Base-by-base conservation (phyloP, 108 stramenopile species). In the Discostella stelligeroides region DNA sequence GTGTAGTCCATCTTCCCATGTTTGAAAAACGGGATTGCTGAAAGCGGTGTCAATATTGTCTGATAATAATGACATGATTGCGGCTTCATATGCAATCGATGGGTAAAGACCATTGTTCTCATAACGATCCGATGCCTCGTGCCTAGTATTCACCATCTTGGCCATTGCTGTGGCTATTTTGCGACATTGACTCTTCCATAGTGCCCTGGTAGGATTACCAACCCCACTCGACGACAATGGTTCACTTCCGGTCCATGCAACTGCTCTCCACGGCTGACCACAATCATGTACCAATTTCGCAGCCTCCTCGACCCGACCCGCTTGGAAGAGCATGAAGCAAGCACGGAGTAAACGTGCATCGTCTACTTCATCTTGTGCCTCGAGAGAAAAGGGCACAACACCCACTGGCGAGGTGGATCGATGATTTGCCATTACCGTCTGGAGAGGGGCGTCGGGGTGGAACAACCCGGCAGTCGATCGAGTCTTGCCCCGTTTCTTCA, bases 161-260 rank as follows among this genome's bases (percentile, higher is more conserved):
- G 76, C 70, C 72, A 83, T 63, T 58, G 74, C 85, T 83, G 48
- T 37, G 13, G 57, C 28, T 38, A 79, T 61, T 40, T 60, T 41
- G 39, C 92, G 86, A 21, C 81, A 71, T 41, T 78, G 72, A 4
- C 75, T 77, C 68, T 91, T 89, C 92, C 92, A 94, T 46, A 91
- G 55, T 23, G 80, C 63, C 14, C 92, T 72, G 58, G 79, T 56
- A 9, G 85, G 85, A 73, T 94, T 91, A 2, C 92, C 92, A 45
- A 15, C 57, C 27, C 58, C 64, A 57, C 57, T 61, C 1, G 28
- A 48, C 18, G 61, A 54, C 20, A 73, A 24, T 0, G 89, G 85
- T 38, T 82, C 51, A 7, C 88, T 84, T 18, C 92, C 92, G 12
- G 62, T 51, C 88, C 85, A 91, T 9, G 68, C 64, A 8, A 80